phyloP scores from a whole-genome alignment of 768 basidiomycete species.

The Tulasnella sp. region DNA sequence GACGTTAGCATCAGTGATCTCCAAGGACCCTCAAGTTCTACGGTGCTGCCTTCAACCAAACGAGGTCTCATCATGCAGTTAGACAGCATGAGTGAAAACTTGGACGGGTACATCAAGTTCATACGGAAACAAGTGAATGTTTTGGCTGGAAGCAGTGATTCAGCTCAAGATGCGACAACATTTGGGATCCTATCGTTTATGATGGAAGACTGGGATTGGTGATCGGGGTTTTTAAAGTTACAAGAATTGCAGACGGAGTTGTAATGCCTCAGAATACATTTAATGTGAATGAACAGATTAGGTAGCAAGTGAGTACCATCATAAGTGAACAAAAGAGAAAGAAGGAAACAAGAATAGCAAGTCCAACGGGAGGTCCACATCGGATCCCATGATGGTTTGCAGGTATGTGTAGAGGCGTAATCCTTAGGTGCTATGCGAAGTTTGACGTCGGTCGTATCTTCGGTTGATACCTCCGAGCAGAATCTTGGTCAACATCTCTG shows the following conservation, averaged over 20 bases:
- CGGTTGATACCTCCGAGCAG: constrained; percentile 56
- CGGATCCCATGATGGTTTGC: background rate
- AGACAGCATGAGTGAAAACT: constrained; percentile 6
- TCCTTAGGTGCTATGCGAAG: too few relatives aligned
- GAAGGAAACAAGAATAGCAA: background rate
- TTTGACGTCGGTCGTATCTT: constrained; percentile 29
- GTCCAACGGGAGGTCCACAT: background rate
- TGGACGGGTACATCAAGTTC: constrained; percentile 13
- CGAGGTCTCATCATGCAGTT: constrained; percentile 6
- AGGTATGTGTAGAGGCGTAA: background rate
- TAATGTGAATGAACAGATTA: background rate
- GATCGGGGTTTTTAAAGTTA: background rate
- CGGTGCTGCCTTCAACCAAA: background rate
- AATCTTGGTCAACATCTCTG: constrained; percentile 44
- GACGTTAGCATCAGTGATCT: too few relatives aligned
- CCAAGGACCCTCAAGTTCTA: too few relatives aligned
- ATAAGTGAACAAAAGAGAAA: background rate
- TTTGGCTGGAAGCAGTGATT: background rate
- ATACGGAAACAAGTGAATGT: constrained; percentile 6
- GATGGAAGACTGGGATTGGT: constrained; percentile 17
- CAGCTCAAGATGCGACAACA: background rate
- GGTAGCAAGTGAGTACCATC: background rate
- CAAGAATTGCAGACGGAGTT: background rate
- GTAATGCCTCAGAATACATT: background rate
- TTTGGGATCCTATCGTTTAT: constrained; percentile 10